Evolutionary conservation across 257 asterid genomes (phyloP).

Genomic region (Plantago elongata): DNA sequence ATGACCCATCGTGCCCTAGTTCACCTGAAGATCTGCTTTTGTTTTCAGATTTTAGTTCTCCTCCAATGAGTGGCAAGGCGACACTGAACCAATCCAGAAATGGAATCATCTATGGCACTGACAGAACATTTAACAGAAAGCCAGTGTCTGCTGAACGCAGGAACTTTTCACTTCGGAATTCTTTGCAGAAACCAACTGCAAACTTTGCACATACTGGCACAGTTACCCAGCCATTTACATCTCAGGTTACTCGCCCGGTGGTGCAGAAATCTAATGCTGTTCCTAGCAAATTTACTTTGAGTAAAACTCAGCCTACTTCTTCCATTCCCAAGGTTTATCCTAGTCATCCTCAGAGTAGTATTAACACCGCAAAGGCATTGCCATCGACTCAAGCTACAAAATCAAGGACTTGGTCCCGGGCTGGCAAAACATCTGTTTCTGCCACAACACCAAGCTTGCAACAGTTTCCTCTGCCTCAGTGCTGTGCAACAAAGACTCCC

Average conservation of each 20-base stretch:
- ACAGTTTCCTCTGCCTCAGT: constrained; percentile 34
- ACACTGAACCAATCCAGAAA: constrained; percentile 29
- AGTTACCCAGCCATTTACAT: constrained; percentile 21
- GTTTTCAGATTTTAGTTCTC: constrained; percentile 25
- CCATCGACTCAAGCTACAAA: constrained; percentile 39
- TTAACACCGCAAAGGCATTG: constrained; percentile 29
- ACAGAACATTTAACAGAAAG: constrained; percentile 23
- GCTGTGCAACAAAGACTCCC: constrained; percentile 28
- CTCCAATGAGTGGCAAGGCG: constrained; percentile 17
- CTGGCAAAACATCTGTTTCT: constrained; percentile 31
- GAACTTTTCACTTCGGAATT: constrained; percentile 18
- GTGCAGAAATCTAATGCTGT: constrained; percentile 30
- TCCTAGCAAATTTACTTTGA: constrained; percentile 33
- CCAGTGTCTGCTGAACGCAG: constrained; percentile 26
- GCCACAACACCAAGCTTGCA: constrained; percentile 33
- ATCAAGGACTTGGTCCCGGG: constrained; percentile 84
- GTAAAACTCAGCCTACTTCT: constrained; percentile 33
- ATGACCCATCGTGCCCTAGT: constrained; percentile 30
- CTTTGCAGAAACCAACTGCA: constrained; percentile 24
- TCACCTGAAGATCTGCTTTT: constrained; percentile 45
- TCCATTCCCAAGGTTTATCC: constrained; percentile 36
- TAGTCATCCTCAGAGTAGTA: constrained; percentile 26
- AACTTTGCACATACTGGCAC: constrained; percentile 20
- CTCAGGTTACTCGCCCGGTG: constrained; percentile 27
- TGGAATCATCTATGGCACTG: constrained; percentile 26